Conservation (phyloP, 164 flowering plant genomes). For the Dillenia suffruticosa region DNA sequence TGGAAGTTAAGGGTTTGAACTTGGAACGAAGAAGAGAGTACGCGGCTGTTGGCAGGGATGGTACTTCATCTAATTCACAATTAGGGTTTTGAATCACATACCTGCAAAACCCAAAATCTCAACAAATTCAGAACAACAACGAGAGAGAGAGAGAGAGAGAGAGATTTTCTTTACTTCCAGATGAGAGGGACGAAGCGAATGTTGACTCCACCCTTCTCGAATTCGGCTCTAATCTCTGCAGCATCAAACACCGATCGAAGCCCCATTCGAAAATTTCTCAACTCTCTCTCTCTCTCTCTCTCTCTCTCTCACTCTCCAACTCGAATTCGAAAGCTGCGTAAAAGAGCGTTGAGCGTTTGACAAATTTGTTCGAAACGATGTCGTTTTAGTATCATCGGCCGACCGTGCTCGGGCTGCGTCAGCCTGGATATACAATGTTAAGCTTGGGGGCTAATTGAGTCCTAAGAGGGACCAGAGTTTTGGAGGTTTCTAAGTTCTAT, state of each 20-base stretch:
- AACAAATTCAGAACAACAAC: background rate
- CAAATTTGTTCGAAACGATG: too few species aligned
- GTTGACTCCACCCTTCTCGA: constrained; percentile 59
- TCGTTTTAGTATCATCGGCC: too few species aligned
- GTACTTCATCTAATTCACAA: constrained; percentile 54
- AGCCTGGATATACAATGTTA: too few species aligned
- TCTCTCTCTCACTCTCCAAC: too few species aligned
- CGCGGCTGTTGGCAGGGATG: constrained; percentile 70
- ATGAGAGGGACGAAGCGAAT: constrained; percentile 55
- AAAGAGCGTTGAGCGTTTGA: too few species aligned
- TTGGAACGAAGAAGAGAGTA: constrained; percentile 48
- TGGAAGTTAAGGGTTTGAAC: constrained; percentile 52
- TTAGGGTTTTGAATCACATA: constrained; percentile 56
- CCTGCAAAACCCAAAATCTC: constrained; percentile 21
- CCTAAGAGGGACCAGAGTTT: too few species aligned
- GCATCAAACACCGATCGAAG: constrained; percentile 69
- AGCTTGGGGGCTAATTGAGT: too few species aligned
- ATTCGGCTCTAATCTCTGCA: constrained; percentile 42
- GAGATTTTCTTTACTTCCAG: constrained; percentile 59
- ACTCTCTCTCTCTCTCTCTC: too few species aligned
- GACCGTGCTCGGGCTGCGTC: too few species aligned
- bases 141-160: constrained; percentile 8
- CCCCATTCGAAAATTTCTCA: constrained; percentile 16
- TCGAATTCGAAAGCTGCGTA: too few species aligned
- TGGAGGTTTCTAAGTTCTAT: too few species aligned